Base-by-base conservation (phyloP, 176 grass and related monocot species). In the Oryza punctata region DNA sequence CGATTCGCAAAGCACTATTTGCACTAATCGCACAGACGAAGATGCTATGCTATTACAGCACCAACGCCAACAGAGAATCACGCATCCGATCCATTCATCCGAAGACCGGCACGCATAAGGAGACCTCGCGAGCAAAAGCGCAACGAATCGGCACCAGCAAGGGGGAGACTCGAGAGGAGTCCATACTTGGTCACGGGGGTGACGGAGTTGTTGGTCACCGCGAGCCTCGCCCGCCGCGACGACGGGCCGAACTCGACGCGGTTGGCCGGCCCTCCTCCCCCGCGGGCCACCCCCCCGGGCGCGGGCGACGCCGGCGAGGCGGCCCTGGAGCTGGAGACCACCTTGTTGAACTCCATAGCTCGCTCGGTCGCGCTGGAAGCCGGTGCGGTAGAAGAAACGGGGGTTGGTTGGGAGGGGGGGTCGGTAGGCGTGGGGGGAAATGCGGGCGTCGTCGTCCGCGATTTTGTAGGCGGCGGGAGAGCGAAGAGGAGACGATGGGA, bases 321-420 rank as follows among this genome's bases (percentile, higher is more conserved):
- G 12, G 74, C 7, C 88, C 30, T 86, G 38, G 61, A 38, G 19
- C 18, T 57, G 52, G 52, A 57, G 52, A 40, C 74, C 9, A 52
- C 46, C 68, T 83, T 90, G 13, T 13, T 49, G 47, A 74, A 14
- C 69, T 82, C 74, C 88, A 90, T 90, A 35, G 67, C 46, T 23
- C 23, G 40, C 40, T 41, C 40, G 40, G 6, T 32, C 35, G 35
- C 35, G 32, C 35, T 33, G 35, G 35, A 37, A 37, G 7, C 6
- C 35, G 35, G 7, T 40, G 37, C 7, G 37, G 37, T 40, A 40
- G 37, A 40, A 1, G 37, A 9, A 40, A 40, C 37, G 16, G 49
- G 16, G 14, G 5, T 16, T 5, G 15, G 1, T 16, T 37, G 35
- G 35, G 7, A 37, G 35, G 50, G 18, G 4, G 15, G 57, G 57